Percentiles rank a stretch among this genome's conserved stretches.
These are phyloP conservation scores for Vaccinium darrowii DNA, from an alignment of 148 eudicot genomes.

Conservation along the genomic window DNA sequence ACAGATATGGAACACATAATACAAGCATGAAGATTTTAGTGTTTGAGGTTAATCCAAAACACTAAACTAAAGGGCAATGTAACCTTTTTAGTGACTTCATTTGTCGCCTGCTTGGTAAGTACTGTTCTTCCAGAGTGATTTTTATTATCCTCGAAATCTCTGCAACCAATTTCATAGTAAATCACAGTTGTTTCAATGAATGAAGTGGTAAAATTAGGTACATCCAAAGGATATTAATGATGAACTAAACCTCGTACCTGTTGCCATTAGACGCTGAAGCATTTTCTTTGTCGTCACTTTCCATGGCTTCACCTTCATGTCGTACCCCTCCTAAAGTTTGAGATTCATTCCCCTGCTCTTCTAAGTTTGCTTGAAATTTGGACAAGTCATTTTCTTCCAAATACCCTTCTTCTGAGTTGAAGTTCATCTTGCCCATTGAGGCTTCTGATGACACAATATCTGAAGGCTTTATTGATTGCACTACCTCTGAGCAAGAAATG, in stretches of 20 bases:
- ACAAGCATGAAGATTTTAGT: not conserved
- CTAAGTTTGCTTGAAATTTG: constrained; percentile 9
- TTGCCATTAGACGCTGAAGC: constrained; percentile 37
- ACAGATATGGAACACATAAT: not conserved
- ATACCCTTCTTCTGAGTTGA: constrained; percentile 9
- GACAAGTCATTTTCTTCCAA: constrained; percentile 15
- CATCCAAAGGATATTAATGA: not conserved
- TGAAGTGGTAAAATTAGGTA: not conserved
- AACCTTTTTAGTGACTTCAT: constrained; percentile 43
- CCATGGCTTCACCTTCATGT: constrained; percentile 16
- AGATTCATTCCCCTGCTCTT: constrained; percentile 14
- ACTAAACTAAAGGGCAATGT: not conserved
- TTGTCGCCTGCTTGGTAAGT: constrained; percentile 27
- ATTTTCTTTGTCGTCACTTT: constrained; percentile 67
- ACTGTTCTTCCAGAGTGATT: constrained; percentile 31
- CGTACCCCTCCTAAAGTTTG: constrained; percentile 22
- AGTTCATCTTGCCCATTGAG: constrained; percentile 16
- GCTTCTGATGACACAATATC: constrained; percentile 16
- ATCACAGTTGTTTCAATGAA: not conserved
- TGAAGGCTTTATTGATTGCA: constrained; percentile 15
- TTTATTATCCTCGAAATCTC: constrained; percentile 25
- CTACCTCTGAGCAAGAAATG: not conserved
- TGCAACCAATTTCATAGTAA: constrained; percentile 21
- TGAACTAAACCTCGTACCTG: constrained; percentile 38
- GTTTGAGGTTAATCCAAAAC: not conserved